Evolutionary conservation across 2,329 filamentous ascomycete species (phyloP), one percentile per base, ranked within the genome.

Genomic region (Colletotrichum sp.): DNA sequence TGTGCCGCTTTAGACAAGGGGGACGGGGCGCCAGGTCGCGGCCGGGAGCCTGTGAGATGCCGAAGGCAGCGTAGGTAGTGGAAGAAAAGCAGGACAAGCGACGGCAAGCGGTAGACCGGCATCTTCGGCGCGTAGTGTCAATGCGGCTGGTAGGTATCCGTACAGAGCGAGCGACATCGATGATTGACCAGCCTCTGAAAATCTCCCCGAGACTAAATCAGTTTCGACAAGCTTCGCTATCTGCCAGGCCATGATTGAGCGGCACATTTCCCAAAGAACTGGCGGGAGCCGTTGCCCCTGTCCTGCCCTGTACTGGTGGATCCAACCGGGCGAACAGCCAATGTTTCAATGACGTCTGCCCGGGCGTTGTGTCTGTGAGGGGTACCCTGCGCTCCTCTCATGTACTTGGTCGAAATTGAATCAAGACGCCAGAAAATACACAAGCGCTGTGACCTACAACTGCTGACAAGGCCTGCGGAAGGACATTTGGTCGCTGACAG

Each of bases 311-410:
- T 73, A 44, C 69, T 64, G 9, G 64, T 68, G 69, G 62, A 64
- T 49, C 63, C 13, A 16, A 36, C 36, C 34, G 34, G 27, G 69
- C 52, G 62, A 44, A 39, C 36, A 64, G 32, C 57, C 63, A 66
- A 16, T 59, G 36, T 69, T 76, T 72, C 69, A 72, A 76, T 76
- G 73, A 76, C 73, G 69, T 72, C 62, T 72, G 55, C 39, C 39
- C 59, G 30, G 55, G 64, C 57, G 16, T 8, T 30, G n/a, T 61
- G 49, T 36, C n/a, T 67, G 49, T 65, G 67, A 71, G 67, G 62
- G 69, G 68, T 25, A 67, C 62, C 52, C 27, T 36, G 39, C 70
- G n/a, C 44, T 52, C 44, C n/a, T 22, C 27, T 36, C 30, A 44
- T 19, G 62, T 57, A 63, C 69, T 63, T 22, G 29, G 19, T 29